Conservation (phyloP, 176 grass and related monocot genomes). For the Carex scoparia region DNA sequence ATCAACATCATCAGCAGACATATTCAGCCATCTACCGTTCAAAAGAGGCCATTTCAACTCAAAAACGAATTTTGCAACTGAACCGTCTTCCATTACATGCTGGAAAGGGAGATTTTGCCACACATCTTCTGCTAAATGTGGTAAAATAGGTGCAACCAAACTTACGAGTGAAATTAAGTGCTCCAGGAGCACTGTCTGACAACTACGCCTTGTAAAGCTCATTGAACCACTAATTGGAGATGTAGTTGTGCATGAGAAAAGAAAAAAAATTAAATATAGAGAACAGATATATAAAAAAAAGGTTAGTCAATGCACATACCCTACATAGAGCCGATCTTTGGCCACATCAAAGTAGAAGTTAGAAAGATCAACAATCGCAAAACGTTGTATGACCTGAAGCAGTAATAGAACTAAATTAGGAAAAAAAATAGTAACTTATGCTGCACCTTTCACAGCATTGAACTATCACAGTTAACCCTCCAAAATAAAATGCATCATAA, state of each 20-base stretch:
- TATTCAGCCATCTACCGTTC: constrained; percentile 57
- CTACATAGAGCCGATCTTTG: constrained; percentile 96
- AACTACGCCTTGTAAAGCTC: constrained; percentile 89
- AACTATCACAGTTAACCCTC: not conserved
- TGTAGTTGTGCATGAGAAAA: constrained; percentile 15
- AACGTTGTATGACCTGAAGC: constrained; percentile 88
- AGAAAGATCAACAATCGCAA: constrained; percentile 91
- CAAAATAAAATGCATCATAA: not conserved
- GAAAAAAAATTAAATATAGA: constrained; percentile 1
- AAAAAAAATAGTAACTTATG: not conserved
- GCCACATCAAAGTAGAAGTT: constrained; percentile 96
- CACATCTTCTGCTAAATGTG: constrained; percentile 91
- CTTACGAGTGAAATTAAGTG: constrained; percentile 85
- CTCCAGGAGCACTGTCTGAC: constrained; percentile 73
- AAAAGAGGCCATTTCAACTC: constrained; percentile 79
- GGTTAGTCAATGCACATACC: constrained; percentile 44
- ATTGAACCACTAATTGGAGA: constrained; percentile 45
- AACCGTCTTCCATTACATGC: constrained; percentile 67
- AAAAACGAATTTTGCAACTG: constrained; percentile 64
- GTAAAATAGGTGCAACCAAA: constrained; percentile 90
- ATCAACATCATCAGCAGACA: constrained; percentile 61
- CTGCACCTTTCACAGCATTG: constrained; percentile 6
- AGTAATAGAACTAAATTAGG: constrained; percentile 17
- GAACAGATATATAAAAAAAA: not conserved
- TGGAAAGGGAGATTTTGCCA: constrained; percentile 95